Base-by-base conservation (phyloP, 2,329 filamentous ascomycete genomes). In the Hortaea sp. region DNA sequence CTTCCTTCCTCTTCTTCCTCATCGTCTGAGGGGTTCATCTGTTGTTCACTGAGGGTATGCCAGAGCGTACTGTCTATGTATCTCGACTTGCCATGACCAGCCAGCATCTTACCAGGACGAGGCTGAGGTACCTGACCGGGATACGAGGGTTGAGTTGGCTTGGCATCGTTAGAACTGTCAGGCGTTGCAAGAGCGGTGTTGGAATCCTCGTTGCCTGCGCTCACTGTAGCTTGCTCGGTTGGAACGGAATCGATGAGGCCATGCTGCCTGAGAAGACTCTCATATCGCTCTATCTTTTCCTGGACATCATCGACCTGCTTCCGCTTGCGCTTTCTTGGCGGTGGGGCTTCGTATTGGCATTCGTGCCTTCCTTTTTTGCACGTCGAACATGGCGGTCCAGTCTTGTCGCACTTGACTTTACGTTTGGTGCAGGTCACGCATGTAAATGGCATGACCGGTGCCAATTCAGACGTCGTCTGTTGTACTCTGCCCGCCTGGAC, bases 361-460 rank as follows among this genome's bases (percentile, higher is more conserved):
- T 65, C 54, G 3, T 67, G 51, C 40, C 63, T 61, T 11, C 51
- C 49, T 46, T 62, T 65, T 7, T 48, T 51, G 48, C 66, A 69
- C 27, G 60, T 60, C 3, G 59, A 58, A 50, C 66, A 69, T 9
- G 51, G 50, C 3, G 66, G 62, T 10, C 55, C 47, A 34, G 48
- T 43, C 44, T 58, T 63, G 51, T 69, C 59, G 53, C 68, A 71
- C 51, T 66, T 69, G 6, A 69, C 63, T 48, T 71, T 71, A 38
- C 65, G 56, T 27, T 63, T 49, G 2, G 59, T 54, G 44, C 62
- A 64, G n/a, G 56, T 61, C 11, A 59, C 52, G 47, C 61, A 64
- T 10, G 60, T 54, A 39, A 53, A 61, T 29, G 54, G 51, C 59
- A 63, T 63, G 0, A 29, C 42, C n/a, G 38, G 44, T 4, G 39